Conservation (phyloP, 495 filamentous ascomycete species). For the Darksidea phi region DNA sequence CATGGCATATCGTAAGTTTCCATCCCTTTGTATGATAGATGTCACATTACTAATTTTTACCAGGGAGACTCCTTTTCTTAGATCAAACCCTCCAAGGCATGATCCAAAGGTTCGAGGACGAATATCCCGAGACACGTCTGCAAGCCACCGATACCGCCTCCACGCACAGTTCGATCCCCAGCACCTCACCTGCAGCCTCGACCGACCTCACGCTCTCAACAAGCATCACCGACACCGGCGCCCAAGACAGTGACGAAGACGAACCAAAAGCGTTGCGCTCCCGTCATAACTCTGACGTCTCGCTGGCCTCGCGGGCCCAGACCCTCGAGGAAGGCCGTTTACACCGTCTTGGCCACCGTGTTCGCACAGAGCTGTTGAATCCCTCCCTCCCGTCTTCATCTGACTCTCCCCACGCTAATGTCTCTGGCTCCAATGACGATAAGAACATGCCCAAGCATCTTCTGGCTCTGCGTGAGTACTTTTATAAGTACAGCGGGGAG, state of each 20-base stretch:
- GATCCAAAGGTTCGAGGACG: slow-evolving; percentile 91
- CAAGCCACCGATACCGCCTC: slow-evolving; percentile 21
- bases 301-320: slow-evolving; percentile 72
- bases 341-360: slow-evolving; percentile 77
- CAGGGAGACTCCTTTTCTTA: slow-evolving; percentile 82
- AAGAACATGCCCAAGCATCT: slow-evolving; percentile 26
- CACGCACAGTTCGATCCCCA: slow-evolving; percentile 21
- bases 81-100: slow-evolving; percentile 85
- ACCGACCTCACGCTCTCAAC: slow-evolving; percentile 23
- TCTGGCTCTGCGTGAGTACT: slow-evolving; percentile 30
- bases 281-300: slow-evolving; percentile 74
- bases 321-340: slow-evolving; percentile 86
- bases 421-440: slow-evolving; percentile 17
- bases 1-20: slow-evolving; percentile 70
- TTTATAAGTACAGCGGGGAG: slow-evolving; percentile 33
- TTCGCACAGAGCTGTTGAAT: slow-evolving; percentile 67
- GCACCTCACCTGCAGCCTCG: slow-evolving; percentile 22
- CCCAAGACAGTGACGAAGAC: slow-evolving; percentile 37
- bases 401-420: slow-evolving; percentile 24
- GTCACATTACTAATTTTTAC: slow-evolving; percentile 12
- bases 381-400: slow-evolving; percentile 44
- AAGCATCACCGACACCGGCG: slow-evolving; percentile 12
- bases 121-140: slow-evolving; percentile 82
- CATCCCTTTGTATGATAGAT: background rate
- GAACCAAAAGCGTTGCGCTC: slow-evolving; percentile 48